A percentile compares a stretch with the other conserved stretches of the same genome.
Conservation (phyloP, 805 yeast genomes). For the Priceomyces melissophilus region DNA sequence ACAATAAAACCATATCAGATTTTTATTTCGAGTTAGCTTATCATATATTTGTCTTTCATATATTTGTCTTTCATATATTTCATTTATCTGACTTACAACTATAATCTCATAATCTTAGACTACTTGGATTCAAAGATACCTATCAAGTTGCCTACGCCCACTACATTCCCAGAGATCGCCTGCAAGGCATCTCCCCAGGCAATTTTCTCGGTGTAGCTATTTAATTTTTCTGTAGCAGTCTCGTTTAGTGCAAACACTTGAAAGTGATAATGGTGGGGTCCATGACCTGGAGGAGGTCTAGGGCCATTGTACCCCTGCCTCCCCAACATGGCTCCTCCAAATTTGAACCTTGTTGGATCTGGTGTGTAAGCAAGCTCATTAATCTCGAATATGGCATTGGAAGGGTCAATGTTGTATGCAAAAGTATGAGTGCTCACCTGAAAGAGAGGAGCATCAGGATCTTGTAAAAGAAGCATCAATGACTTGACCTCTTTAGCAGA, state of each 20-base stretch:
- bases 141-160: background rate
- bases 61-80: too few relatives aligned
- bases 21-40: too few relatives aligned
- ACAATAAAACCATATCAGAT: too few relatives aligned
- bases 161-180: background rate
- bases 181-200: background rate
- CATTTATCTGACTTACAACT: too few relatives aligned
- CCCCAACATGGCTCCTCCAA: conserved; percentile 6
- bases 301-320: conserved; percentile 10
- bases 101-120: too few relatives aligned
- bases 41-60: too few relatives aligned
- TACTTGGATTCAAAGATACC: conserved; percentile 1
- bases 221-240: conserved; percentile 8
- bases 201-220: background rate
- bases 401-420: conserved; percentile 10
- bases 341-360: conserved; percentile 5
- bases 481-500: conserved; percentile 6
- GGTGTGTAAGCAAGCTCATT: conserved; percentile 5
- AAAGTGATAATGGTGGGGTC: conserved; percentile 13
- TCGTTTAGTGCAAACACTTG: conserved; percentile 13
- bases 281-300: conserved; percentile 12
- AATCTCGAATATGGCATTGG: background rate
- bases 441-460: conserved; percentile 12
- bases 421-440: conserved; percentile 10
- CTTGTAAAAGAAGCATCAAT: conserved; percentile 11